Conservation (phyloP, 345 rosid species). For the Syzygium aromaticum region DNA sequence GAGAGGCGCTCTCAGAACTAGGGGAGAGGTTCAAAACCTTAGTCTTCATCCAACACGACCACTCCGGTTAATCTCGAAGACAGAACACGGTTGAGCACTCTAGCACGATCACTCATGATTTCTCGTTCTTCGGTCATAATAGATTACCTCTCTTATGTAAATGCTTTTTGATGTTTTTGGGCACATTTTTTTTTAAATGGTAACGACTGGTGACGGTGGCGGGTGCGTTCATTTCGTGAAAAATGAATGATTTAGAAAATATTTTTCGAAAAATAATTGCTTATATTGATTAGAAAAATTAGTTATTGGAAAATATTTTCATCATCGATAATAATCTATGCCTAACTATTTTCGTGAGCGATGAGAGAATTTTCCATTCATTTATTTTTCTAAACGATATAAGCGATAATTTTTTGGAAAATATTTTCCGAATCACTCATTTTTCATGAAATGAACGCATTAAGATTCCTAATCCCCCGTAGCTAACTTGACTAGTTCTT, state of each 20-base stretch:
- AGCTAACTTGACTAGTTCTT: background rate
- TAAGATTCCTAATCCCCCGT: background rate
- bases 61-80: background rate
- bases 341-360: too few relatives aligned
- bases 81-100: background rate
- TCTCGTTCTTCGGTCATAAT: background rate
- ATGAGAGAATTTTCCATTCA: too few relatives aligned
- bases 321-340: too few relatives aligned
- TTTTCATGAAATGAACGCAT: too few relatives aligned
- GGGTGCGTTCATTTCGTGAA: too few relatives aligned
- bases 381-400: too few relatives aligned
- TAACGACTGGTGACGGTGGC: accelerated
- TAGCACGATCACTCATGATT: background rate
- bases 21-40: background rate
- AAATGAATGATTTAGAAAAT: too few relatives aligned
- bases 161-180: background rate
- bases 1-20: background rate
- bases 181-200: background rate
- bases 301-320: too few relatives aligned
- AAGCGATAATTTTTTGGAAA: too few relatives aligned
- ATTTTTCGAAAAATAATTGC: too few relatives aligned
- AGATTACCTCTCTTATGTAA: background rate
- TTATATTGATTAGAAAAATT: too few relatives aligned
- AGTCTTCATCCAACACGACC: background rate
- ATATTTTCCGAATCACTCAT: too few relatives aligned